Base-by-base conservation (phyloP, 1,284 basidiomycete genomes). In the Apiotrichum gracile region DNA sequence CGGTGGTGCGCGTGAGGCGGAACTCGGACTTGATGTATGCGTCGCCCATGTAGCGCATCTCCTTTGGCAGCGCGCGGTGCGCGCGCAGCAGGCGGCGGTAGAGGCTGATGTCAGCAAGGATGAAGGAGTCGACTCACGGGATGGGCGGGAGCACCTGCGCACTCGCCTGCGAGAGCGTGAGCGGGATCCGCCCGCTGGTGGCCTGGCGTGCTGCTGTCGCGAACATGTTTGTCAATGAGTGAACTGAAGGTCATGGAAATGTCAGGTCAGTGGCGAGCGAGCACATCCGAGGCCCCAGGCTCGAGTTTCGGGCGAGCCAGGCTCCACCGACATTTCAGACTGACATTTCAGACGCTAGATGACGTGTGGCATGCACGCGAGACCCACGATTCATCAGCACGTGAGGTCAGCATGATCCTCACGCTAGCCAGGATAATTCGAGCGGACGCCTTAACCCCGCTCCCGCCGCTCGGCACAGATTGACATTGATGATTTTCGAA, bases 21-120 rank as follows among this genome's bases (percentile, higher is more conserved):
- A 94, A 96, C 72, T 97, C 91, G 60, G 85, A 82, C 77, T 90
- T 94, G 53, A 94, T 81, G 68, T 94, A 96, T 34, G 81, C 80
- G 71, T 97, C 91, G 29, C 92, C 91, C 55, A 94, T 78, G 35
- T 81, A 84, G 19, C 90, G 81, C 86, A 94, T 89, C 59, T 92
- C 91, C 9, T 67, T 54, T 0, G 89, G 86, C 4, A 96, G 78
- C 52, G 73, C 72, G 37, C 86, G 81, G 66, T 96, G 92, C 1
- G 84, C 83, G 14, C 91, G 82, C 25, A 96, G 77, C 26, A 97
- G 78, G 45, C 84, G 78, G 41, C 91, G 84, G 71, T 87, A 92
- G 25, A 96, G 77, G 22, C 89, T 92, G 54, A 5, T 3, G 39
- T 49, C 25, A 54, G 41, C 33, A 29, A 5, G 43, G 42, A 26